Evolutionary conservation across 805 yeast genomes (phyloP), one percentile per base, ranked within the genome.

Genomic region (Candida ulmi): DNA sequence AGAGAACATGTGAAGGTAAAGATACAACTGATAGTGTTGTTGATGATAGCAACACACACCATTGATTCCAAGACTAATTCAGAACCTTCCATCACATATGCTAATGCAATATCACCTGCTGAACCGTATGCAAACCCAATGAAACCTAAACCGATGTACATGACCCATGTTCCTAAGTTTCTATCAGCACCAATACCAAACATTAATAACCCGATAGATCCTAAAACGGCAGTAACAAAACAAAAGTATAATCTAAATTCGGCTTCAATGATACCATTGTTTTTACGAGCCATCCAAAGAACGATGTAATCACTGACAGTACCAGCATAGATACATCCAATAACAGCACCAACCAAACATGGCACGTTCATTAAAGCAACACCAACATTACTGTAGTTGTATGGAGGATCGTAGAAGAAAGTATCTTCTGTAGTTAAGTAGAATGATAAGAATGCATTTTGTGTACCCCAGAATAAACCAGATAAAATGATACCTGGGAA

Each of bases 321-420:
- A 44, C 87, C 86, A 2, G 86, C 83, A 46, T 76, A 75, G 19
- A 78, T 46, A 67, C 85, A 80, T 4, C 86, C 87, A 42, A 80
- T 64, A 23, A 76, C 57, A 2, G 87, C 83, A 33, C 87, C 87
- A 36, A 78, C 70, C 31, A 78, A 62, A 40, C 81, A 72, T 0
- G 91, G 88, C 17, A 83, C 68, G 50, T 83, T 83, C 88, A 83
- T 82, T 31, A 83, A 53, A 0, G 88, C 88, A 19, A 84, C 86
- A 28, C 80, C 84, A 6, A 73, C 69, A 48, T 79, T 71, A 13
- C 78, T 66, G 52, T 80, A 81, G 58, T 74, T 73, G 70, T 76
- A 83, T 11, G 93, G 91, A 0, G 71, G 69, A 41, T 71, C 80
- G 38, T 77, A 76, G 62, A 78, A 83, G 46, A 68, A 65, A 40